Evolutionary conservation across 1,284 basidiomycete species (phyloP), one percentile per base, ranked within the genome.

Genomic region (Ceratobasidium sp.): DNA sequence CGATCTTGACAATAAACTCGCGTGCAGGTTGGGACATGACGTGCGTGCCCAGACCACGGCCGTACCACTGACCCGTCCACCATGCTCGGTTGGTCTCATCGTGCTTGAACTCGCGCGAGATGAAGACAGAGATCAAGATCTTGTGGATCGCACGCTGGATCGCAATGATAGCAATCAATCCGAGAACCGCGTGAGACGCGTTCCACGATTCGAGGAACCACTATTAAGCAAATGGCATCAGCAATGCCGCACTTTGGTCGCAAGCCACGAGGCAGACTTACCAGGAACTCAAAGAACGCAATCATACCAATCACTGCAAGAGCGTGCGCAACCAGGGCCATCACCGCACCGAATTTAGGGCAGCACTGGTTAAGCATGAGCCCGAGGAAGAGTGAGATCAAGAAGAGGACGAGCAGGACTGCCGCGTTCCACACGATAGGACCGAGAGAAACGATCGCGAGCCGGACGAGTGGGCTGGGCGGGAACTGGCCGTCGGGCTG

Each of bases 41-140:
- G 80, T 94, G 90, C 3, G 87, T 79, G 56, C 95, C 94, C 40
- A 97, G 85, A 3, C 94, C 94, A 63, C 94, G 90, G 71, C 94
- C 94, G 80, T 95, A 96, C 95, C 95, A 97, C 76, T 92, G 88
- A 78, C 95, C 95, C 49, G 94, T 96, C 95, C 95, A 98, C 95
- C 95, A 98, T 9, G 95, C 95, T 40, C 94, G 86, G 82, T 97
- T 98, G 23, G 94, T 95, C 83, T 97, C 95, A 79, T 98, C 95
- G 78, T 96, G 94, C 83, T 97, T 97, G 86, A 96, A 96, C 82
- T 98, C 95, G 76, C 95, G 90, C 42, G 94, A 92, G 51, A 98
- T 84, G 86, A 96, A 94, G 71, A 96, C 90, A 0, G 95, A 85
- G 77, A 98, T 96, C 75, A 96, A 83, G 74, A 94, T 85, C 84